Conservation (phyloP, 371 early-diverging fungal genomes). For the Mucor irregularis region DNA sequence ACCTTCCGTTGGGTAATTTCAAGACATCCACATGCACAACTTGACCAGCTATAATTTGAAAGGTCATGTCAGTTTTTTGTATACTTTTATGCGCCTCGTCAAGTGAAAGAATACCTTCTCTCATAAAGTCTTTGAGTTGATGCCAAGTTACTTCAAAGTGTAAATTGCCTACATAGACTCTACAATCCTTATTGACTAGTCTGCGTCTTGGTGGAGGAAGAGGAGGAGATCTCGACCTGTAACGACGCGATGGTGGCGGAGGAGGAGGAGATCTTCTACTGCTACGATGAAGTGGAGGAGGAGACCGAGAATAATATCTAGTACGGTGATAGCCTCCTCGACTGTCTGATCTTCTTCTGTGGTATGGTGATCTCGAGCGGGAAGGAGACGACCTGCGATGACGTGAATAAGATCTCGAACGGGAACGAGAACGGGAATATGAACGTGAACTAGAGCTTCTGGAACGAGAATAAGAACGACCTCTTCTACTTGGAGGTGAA, state of each 20-base stretch:
- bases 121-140: slow-evolving; percentile 79
- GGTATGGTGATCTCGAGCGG: slow-evolving; percentile 14
- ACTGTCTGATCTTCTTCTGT: not conserved
- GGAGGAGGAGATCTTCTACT: slow-evolving; percentile 17
- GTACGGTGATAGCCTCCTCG: slow-evolving; percentile 8
- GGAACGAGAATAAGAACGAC: slow-evolving; percentile 19
- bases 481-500: slow-evolving; percentile 7
- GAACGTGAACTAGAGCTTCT: slow-evolving; percentile 23
- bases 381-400: slow-evolving; percentile 14
- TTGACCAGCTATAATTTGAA: slow-evolving; percentile 55
- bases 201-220: slow-evolving; percentile 11
- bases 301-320: slow-evolving; percentile 25
- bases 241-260: slow-evolving; percentile 6
- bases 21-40: slow-evolving; percentile 74
- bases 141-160: slow-evolving; percentile 62
- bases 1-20: slow-evolving; percentile 57
- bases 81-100: not conserved
- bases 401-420: slow-evolving; percentile 19
- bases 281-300: slow-evolving; percentile 19
- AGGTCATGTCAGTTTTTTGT: not conserved
- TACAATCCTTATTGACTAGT: slow-evolving; percentile 13
- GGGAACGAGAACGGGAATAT: slow-evolving; percentile 25
- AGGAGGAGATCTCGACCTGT: slow-evolving; percentile 23
- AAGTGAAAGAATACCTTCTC: slow-evolving; percentile 77
- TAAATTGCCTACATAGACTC: slow-evolving; percentile 67